Evolutionary conservation across 257 asterid species (phyloP).

Genomic region (Jacaranda mimosifolia): DNA sequence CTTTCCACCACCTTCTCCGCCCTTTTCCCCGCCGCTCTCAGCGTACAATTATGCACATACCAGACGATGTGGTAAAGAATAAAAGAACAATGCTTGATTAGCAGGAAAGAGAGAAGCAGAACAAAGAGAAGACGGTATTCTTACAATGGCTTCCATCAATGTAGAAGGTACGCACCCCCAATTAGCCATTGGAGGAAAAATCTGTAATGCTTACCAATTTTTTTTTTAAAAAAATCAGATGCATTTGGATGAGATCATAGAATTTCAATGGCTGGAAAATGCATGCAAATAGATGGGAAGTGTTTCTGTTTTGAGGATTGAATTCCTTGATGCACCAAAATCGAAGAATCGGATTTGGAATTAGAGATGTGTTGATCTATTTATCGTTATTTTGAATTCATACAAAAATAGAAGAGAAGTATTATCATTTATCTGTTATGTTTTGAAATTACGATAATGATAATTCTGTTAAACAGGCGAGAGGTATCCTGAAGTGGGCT

Average conservation of each 20-base stretch:
- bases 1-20: constrained; percentile 30
- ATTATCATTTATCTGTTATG: neutral
- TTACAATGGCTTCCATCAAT: constrained; percentile 28
- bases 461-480: constrained; percentile 43
- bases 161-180: constrained; percentile 22
- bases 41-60: neutral
- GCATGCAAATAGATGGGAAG: neutral
- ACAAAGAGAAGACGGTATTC: neutral
- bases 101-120: neutral
- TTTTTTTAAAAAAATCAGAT: too few relatives aligned
- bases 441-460: neutral
- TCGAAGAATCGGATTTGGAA: neutral
- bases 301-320: neutral
- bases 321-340: neutral
- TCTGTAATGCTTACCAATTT: neutral
- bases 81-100: neutral
- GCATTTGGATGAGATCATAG: neutral
- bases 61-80: neutral
- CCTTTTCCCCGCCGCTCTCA: constrained; percentile 3
- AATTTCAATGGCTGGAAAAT: neutral
- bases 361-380: neutral
- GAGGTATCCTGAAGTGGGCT: constrained; percentile 60
- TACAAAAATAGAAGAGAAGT: neutral
- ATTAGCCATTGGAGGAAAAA: neutral
- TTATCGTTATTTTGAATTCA: neutral